Evolutionary conservation across 495 filamentous ascomycete species (phyloP).

Genomic region (Clavariopsis aquatica): DNA sequence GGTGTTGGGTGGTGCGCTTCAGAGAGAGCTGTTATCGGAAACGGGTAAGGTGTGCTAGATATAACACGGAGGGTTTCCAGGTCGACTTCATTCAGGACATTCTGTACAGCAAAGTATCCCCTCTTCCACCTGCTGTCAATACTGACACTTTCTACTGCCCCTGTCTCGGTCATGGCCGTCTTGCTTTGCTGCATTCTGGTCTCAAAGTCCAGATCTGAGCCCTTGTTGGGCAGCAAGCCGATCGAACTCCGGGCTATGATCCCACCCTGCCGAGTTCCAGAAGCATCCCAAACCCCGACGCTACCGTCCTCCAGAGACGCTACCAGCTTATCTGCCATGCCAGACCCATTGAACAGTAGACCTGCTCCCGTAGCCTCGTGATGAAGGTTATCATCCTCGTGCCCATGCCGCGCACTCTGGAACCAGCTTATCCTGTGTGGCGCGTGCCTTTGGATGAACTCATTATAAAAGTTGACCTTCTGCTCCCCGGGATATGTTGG

Average conservation of each 20-base stretch:
- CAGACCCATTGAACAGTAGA: constrained; percentile 57
- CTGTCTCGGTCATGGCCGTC: constrained; percentile 59
- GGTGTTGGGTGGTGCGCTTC: constrained; percentile 71
- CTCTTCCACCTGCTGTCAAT: constrained; percentile 69
- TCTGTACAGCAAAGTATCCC: constrained; percentile 77
- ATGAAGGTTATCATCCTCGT: constrained; percentile 41
- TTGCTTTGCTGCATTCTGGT: constrained; percentile 47
- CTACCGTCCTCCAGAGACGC: constrained; percentile 84
- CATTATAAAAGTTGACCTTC: constrained; percentile 76
- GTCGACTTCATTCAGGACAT: constrained; percentile 78
- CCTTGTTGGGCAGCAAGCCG: constrained; percentile 57
- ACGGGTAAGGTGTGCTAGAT: constrained; percentile 73
- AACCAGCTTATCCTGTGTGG: constrained; percentile 75
- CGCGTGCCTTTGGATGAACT: constrained; percentile 81
- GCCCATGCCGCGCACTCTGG: constrained; percentile 38
- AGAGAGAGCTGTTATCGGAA: constrained; percentile 81
- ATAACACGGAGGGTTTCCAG: constrained; percentile 73
- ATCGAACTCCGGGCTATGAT: constrained; percentile 65
- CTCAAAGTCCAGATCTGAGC: constrained; percentile 40
- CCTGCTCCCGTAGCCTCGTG: constrained; percentile 67
- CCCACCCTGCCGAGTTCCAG: constrained; percentile 61
- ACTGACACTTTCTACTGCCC: constrained; percentile 79
- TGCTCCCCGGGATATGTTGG: constrained; percentile 70
- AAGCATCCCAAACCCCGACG: constrained; percentile 83
- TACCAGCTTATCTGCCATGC: constrained; percentile 61